Base-by-base conservation (phyloP, 768 basidiomycete species). In the Lentinula lateritia region DNA sequence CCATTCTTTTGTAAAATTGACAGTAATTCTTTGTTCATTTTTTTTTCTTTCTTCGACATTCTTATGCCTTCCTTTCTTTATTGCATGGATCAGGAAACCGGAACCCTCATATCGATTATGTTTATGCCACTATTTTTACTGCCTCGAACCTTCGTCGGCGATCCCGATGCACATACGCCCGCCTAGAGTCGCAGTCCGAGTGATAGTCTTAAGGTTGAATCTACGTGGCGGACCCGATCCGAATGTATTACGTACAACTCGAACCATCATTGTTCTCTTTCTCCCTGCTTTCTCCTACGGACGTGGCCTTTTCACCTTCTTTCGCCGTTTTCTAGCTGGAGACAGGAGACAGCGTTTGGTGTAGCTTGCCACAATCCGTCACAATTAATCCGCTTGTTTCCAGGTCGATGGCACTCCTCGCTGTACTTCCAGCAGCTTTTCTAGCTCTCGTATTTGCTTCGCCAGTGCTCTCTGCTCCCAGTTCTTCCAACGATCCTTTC, bases 401-500 rank as follows among this genome's bases (percentile, higher is more conserved):
- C n/a, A 18, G 15, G 43, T 16, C 23, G n/a, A 50, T 50, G 50
- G 10, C 20, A 13, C 16, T 54, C 8, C 28, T 54, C 15, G 20
- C 53, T 4, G 34, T 20, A 35, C 18, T 60, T 18, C 59, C 59
- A 52, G 35, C 20, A 28, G 50, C 59, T 18, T n/a, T 61, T 53
- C 41, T 43, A 32, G 52, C 52, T 23, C 53, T 61, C 20, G 38
- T 55, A 28, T 39, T 42, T 45, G 16, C 48, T 62, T 57, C 54
- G 6, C 18, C 42, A 13, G 61, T 38, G 15, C 28, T 58, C 45
- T 35, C 55, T 28, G 67, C 63, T 6, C 71, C 74, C 3, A 70
- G 69, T 5, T 78, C 79, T 0, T 71, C 66, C 41, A 83, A 89
- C 66, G 82, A 92, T 72, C 84, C 79, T 0, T 87, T 92, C 72